Conservation (phyloP, 75 land plant genomes). For the Azolla pinnata region DNA sequence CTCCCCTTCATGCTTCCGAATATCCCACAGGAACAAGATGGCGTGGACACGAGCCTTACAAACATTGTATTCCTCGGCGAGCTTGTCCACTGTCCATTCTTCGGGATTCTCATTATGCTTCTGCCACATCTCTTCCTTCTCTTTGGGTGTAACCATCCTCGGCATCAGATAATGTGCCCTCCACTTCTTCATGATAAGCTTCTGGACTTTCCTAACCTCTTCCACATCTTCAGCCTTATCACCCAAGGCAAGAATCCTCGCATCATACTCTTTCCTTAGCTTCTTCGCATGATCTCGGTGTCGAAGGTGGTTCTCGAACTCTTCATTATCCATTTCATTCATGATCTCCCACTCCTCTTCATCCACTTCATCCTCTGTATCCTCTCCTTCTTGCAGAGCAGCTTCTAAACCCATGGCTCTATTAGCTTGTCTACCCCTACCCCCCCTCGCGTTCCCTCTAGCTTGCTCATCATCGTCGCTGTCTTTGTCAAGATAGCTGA, state of each 20-base stretch:
- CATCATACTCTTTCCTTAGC: not conserved
- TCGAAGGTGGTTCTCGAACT: not conserved
- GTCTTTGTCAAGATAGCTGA: not conserved
- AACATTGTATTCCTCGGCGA: slow-evolving; percentile 24
- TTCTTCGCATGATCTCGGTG: slow-evolving; percentile 4
- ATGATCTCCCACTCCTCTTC: slow-evolving; percentile 2
- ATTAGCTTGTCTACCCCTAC: not conserved
- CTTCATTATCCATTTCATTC: not conserved
- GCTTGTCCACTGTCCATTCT: slow-evolving; percentile 25
- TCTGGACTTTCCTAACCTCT: not conserved
- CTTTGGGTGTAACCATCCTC: not conserved
- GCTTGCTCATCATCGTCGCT: not conserved
- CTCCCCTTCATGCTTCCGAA: slow-evolving; percentile 28
- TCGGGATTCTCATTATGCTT: slow-evolving; percentile 27
- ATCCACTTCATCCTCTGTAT: not conserved
- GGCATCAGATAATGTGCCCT: slow-evolving; percentile 3
- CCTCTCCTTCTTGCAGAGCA: not conserved
- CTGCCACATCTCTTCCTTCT: slow-evolving; percentile 32
- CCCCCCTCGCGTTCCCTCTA: not conserved
- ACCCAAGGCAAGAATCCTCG: not conserved
- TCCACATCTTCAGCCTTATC: not conserved
- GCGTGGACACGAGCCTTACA: slow-evolving; percentile 37
- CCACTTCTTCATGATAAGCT: slow-evolving; percentile 4
- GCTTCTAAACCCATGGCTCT: not conserved
- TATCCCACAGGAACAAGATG: slow-evolving; percentile 35